Evolutionary conservation across 495 filamentous ascomycete genomes (phyloP), one percentile per base, ranked within the genome.

Genomic region (Aspergillus biplanus): DNA sequence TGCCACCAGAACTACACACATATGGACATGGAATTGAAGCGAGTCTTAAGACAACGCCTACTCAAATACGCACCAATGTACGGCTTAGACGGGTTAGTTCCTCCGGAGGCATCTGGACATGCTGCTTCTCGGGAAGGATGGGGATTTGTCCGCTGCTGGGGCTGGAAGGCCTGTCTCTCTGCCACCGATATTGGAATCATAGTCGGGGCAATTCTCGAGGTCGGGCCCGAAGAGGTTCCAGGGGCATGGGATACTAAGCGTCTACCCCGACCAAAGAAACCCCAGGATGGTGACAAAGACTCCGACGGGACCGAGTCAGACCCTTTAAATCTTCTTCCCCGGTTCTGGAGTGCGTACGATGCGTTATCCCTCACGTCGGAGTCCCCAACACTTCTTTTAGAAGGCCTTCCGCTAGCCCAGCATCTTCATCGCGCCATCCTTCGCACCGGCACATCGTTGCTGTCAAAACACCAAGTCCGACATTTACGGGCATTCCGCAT

Each of bases 1-100:
- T 97, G 93, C 77, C 92, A 92, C 65, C 93, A 97, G 72, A 93
- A 85, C 69, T 99, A 99, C 72, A 91, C 93, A 3, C 95, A 99
- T 75, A 97, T 99, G 92, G 96, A 99, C 72, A 94, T 98, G 90
- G 88, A 95, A 69, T 78, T 99, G 42, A 99, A 99, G 76, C 88
- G 91, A 27, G 90, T 90, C 12, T 78, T 99, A 27, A 87, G 93
- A n/a, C 83, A 89, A 54, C 89, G 94, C 50, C 80, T 99, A 3
- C 82, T 97, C 42, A 93, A 92, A 63, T 97, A 96, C 67, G 92
- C 92, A 0, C 90, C 92, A 3, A 77, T 93, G 62, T 98, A 97
- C 74, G 92, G 93, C 33, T 82, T 99, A 9, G 92, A 97, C 68
- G 96, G 92, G 21, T 84, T 99, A 53, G 93, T 98, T 4, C 94